These are phyloP conservation scores for Ophiostoma australiae DNA, from an alignment of 2,329 filamentous ascomycete genomes.

Conservation along the genomic window DNA sequence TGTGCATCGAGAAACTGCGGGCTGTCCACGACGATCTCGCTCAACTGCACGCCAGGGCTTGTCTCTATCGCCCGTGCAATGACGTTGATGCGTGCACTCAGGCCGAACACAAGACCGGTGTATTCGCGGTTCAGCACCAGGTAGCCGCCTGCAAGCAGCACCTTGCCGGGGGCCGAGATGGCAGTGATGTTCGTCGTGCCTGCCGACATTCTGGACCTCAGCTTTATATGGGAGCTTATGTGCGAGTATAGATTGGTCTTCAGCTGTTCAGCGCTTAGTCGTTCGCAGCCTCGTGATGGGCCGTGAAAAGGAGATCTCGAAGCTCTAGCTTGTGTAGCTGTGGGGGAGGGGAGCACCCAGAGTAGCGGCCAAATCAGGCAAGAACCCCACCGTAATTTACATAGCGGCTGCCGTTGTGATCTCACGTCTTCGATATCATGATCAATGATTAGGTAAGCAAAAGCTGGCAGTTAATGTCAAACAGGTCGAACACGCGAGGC, in stretches of 20 bases:
- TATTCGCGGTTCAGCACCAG: conserved; percentile 85
- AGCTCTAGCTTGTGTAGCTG: conserved; percentile 21
- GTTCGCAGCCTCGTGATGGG: background rate
- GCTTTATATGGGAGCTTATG: too few relatives aligned
- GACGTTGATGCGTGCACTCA: conserved; percentile 63
- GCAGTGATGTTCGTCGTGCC: conserved; percentile 40
- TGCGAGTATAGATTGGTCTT: background rate
- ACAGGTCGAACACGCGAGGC: background rate
- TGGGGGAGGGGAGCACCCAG: conserved; percentile 5
- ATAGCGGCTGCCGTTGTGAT: background rate
- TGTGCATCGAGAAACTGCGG: conserved; percentile 84
- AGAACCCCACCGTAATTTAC: background rate
- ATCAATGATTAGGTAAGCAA: background rate
- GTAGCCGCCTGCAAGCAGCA: conserved; percentile 90
- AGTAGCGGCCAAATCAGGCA: background rate
- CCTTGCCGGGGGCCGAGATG: conserved; percentile 92
- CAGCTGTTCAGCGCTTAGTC: background rate
- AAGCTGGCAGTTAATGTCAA: background rate
- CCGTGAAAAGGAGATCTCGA: background rate
- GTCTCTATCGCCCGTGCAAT: conserved; percentile 54
- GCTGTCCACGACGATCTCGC: conserved; percentile 78
- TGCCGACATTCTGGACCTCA: conserved; percentile 18
- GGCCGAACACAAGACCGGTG: conserved; percentile 67
- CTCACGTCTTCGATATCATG: background rate
- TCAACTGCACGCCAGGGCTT: conserved; percentile 58